Evolutionary conservation across 306 rosid species (phyloP), one percentile per base, ranked within the genome.

Genomic region (Cyclanthera cordifolia): DNA sequence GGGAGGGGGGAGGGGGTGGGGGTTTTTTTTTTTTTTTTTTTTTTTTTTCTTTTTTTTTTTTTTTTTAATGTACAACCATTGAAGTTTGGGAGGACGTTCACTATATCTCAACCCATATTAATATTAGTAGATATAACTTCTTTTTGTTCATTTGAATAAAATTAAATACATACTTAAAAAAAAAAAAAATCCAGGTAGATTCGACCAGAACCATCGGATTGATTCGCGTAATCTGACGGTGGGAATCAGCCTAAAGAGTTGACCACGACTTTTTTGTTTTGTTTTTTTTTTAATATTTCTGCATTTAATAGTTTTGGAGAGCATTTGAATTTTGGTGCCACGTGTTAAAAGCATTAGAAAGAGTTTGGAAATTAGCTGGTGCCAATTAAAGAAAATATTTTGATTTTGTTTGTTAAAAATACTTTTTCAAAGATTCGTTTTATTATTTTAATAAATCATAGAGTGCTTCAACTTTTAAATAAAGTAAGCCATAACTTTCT

Each of bases 251-350:
- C 4, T 0, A 20, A 19, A 58, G 79, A 73, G 82, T 83, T 78
- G 87, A 83, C 82, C 11, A 58, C 11, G 68, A 34, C 63, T 43
- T 57, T 48, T 8, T 8, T 25, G n/a, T n/a, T n/a, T n/a, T n/a
- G n/a, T n/a, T n/a, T 43, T 57, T 48, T 8, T 8, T 25, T 28
- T 28, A 28, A 28, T 12, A 4, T 71, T 34, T 5, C 37, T 5
- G 34, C 67, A 50, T 71, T 23, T 64, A 73, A 67, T 77, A 71
- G 39, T 59, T 27, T 63, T 30, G 23, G 10, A 10, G 11, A 28
- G 8, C 56, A n/a, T 1, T 56, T 32, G 14, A n/a, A 17, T 37
- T 3, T 64, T n/a, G 2, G 2, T 19, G 73, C 74, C 83, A 79
- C 81, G 79, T 79, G 81, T 54, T 37, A 30, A 8, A 3, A 20